Percentiles rank a stretch among this genome's conserved stretches.
Evolutionary conservation across 257 asterid species (phyloP).

Genomic region (Ophiorrhiza pumila): DNA sequence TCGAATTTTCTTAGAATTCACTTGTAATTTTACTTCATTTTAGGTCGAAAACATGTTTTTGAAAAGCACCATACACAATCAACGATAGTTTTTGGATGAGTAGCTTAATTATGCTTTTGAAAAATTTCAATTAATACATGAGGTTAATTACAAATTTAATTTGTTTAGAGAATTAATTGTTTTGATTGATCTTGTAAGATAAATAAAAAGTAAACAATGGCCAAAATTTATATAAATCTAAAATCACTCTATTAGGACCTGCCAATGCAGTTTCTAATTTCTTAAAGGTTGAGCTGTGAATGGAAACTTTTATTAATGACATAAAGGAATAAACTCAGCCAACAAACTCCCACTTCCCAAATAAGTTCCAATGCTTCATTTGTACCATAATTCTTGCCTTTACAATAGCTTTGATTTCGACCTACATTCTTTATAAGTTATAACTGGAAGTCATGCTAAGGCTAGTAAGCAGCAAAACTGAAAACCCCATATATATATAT

Average conservation of each 20-base stretch:
- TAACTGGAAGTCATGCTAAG: not conserved
- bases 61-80: not conserved
- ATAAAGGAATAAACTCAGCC: not conserved
- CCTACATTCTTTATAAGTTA: constrained; percentile 1
- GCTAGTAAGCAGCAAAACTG: too few species aligned
- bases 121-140: too few species aligned
- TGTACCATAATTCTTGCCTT: not conserved
- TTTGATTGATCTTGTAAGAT: not conserved
- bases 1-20: not conserved
- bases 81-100: too few species aligned
- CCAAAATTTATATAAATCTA: too few species aligned
- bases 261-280: not conserved
- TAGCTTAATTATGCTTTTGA: too few species aligned
- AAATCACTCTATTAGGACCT: not conserved
- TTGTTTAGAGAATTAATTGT: too few species aligned
- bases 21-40: not conserved
- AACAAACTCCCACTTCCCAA: too few species aligned
- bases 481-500: too few species aligned
- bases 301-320: not conserved
- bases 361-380: not conserved
- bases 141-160: too few species aligned
- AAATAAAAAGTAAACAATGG: too few species aligned
- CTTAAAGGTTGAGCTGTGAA: not conserved
- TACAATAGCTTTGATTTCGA: not conserved
- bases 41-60: not conserved